Conservation (phyloP, 495 filamentous ascomycete species). For the Hyaloscypha hepaticicola region DNA sequence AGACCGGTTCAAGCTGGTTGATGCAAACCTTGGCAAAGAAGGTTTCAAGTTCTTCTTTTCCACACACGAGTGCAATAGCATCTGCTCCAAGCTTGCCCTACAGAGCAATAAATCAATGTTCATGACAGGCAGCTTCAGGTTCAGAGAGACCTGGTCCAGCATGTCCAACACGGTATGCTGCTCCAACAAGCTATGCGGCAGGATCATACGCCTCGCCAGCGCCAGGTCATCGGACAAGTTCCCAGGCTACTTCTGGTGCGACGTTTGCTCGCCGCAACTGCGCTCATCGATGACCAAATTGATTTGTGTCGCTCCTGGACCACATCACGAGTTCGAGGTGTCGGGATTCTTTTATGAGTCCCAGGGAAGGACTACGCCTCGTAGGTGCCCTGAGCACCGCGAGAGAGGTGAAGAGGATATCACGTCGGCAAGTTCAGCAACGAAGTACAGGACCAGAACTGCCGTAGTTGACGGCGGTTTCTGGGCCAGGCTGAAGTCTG, state of each 20-base stretch:
- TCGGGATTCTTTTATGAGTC: conserved; percentile 15
- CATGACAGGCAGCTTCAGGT: conserved; percentile 23
- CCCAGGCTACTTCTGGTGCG: conserved; percentile 35
- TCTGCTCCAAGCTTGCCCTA: conserved; percentile 40
- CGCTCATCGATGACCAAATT: conserved; percentile 11
- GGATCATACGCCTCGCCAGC: conserved; percentile 27
- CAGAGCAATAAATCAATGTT: conserved; percentile 32
- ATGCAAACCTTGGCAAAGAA: conserved; percentile 32
- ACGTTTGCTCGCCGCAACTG: conserved; percentile 36
- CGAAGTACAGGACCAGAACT: background rate
- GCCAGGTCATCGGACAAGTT: conserved; percentile 25
- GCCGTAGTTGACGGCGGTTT: background rate
- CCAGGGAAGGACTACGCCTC: conserved; percentile 7
- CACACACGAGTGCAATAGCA: conserved; percentile 38
- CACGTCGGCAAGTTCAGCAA: background rate
- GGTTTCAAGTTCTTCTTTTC: conserved; percentile 43
- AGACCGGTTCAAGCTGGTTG: conserved; percentile 32
- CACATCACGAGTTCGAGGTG: conserved; percentile 13
- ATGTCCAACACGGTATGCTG: conserved; percentile 33
- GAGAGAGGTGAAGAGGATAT: conserved; percentile 3
- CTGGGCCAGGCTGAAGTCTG: background rate
- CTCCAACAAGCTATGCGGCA: conserved; percentile 41
- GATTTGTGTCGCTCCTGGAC: conserved; percentile 19
- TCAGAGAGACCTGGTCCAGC: conserved; percentile 31
- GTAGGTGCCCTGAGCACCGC: conserved; percentile 1